Base-by-base conservation (phyloP, 139 green algal species). In the Chlorella sp. region DNA sequence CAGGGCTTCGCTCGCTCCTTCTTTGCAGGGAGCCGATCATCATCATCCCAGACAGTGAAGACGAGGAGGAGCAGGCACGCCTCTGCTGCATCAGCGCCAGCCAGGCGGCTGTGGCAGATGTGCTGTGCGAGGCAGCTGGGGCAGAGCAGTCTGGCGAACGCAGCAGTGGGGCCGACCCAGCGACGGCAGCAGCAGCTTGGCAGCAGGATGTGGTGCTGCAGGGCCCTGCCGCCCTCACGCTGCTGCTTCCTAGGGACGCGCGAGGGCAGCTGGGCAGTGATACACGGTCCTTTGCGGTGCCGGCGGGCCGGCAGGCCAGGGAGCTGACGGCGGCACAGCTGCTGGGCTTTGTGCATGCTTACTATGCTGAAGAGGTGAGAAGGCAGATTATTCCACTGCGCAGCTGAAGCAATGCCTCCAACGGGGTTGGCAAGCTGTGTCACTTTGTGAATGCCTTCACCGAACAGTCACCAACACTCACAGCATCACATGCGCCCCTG, bases 231-330 rank as follows among this genome's bases (percentile, higher is more conserved):
- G 20, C 51, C 17, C 36, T 89, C 20, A 89, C 86, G 54, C 65
- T 89, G 65, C 75, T 89, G 68, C 38, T 89, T n/a, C 86, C 86
- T 19, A 58, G 85, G 3, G 86, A 89, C 32, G 73, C 67, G 0
- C 17, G 43, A 2, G 86, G 86, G 2, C 75, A 79, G 24, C 74
- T 77, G 40, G 86, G 86, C 3, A 62, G 83, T 32, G 48, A 77
- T 28, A 87, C 68, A 26, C 81, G 74, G 26, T 44, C 28, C 41
- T 28, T 85, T 32, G 26, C 68, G 60, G n/a, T 89, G 48, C 44
- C 73, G 19, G 22, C 28, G 24, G 17, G 32, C 34, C 3, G 64
- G 34, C 13, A 20, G 73, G 76, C 51, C 32, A 76, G 41, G 48
- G 68, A 69, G 28, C 48, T 85, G 34, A 73, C 82, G 0, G 73